Conservation (phyloP, 164 flowering plant species). For the Vitis cinerea region DNA sequence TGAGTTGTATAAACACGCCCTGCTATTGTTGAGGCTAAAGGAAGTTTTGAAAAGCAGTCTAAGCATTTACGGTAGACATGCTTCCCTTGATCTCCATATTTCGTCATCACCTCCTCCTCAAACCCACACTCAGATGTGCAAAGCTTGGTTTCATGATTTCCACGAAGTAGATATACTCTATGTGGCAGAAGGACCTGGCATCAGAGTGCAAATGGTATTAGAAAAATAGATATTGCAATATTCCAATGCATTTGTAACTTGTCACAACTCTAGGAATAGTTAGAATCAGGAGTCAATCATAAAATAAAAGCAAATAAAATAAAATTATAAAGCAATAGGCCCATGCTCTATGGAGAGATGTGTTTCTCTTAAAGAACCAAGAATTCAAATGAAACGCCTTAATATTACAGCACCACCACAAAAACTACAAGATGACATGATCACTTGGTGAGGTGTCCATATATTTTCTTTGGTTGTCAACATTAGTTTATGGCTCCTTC, state of each 20-base stretch:
- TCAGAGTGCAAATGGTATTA: no score
- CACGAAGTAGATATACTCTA: conserved; percentile 26
- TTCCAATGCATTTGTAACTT: no score
- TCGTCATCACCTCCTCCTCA: conserved; percentile 18
- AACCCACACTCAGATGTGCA: conserved; percentile 17
- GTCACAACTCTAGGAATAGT: no score
- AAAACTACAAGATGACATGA: no score
- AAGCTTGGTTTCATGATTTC: conserved; percentile 22
- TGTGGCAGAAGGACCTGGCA: conserved; percentile 24
- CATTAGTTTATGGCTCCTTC: no score
- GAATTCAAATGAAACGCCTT: no score
- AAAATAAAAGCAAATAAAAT: neutral
- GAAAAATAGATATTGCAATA: no score
- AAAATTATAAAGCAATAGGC: neutral
- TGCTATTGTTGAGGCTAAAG: conserved; percentile 23
- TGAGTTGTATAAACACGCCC: conserved; percentile 20
- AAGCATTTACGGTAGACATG: conserved; percentile 16
- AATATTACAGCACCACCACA: no score
- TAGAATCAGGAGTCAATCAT: no score
- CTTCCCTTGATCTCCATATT: conserved; percentile 20
- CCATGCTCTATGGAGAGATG: neutral
- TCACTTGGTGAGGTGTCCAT: no score
- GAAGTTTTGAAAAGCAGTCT: conserved; percentile 21
- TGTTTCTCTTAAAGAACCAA: no score
- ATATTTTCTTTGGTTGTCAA: no score